A percentile compares a stretch with the other conserved stretches of the same genome.
Conservation (phyloP, 2,329 filamentous ascomycete species). For the Penicillium aurantiogriseum region DNA sequence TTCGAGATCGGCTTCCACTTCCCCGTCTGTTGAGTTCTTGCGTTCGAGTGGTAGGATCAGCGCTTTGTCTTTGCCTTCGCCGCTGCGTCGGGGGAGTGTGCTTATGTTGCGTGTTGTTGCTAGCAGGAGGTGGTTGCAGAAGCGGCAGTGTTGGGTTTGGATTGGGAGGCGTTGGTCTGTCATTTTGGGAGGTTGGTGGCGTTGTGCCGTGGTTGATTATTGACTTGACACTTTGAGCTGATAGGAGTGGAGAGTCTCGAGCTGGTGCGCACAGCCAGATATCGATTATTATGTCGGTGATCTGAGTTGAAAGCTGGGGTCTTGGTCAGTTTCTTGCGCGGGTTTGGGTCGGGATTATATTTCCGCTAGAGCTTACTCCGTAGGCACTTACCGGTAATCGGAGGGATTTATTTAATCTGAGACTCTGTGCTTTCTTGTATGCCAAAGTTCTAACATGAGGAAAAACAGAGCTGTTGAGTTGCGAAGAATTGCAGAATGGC, state of each 20-base stretch:
- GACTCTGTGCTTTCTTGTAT: background rate
- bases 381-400: background rate
- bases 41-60: slow-evolving; percentile 55
- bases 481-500: background rate
- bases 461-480: slow-evolving; percentile 5
- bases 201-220: background rate
- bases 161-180: slow-evolving; percentile 31
- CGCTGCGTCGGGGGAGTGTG: slow-evolving; percentile 53
- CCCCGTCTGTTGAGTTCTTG: slow-evolving; percentile 12
- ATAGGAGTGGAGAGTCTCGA: background rate
- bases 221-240: background rate
- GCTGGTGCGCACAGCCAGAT: background rate
- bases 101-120: slow-evolving; percentile 56
- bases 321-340: background rate
- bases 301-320: background rate
- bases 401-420: background rate
- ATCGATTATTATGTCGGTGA: background rate
- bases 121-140: slow-evolving; percentile 65
- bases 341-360: background rate
- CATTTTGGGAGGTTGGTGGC: background rate
- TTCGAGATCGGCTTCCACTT: slow-evolving; percentile 19
- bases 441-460: background rate
- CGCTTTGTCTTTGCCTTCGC: slow-evolving; percentile 52
- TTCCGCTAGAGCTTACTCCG: background rate
- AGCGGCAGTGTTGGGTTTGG: slow-evolving; percentile 59